Conservation (phyloP, 306 rosid genomes). For the Quercus suber region DNA sequence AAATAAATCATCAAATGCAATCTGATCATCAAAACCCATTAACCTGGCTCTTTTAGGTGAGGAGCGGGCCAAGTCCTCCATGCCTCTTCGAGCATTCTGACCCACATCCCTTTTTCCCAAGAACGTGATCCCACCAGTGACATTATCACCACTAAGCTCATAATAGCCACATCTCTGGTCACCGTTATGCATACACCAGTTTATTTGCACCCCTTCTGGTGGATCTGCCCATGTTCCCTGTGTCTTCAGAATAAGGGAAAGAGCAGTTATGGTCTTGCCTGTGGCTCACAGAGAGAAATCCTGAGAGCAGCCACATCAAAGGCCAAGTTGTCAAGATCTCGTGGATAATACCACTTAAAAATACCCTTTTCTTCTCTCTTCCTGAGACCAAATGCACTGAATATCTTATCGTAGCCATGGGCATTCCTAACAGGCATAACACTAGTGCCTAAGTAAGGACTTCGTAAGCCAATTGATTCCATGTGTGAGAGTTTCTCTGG, state of each 20-base stretch:
- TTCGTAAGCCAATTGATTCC: no score
- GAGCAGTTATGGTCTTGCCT: no score
- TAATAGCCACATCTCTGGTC: slow-evolving; percentile 79
- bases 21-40: slow-evolving; percentile 32
- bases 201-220: slow-evolving; percentile 60
- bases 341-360: no score
- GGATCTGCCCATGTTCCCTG: slow-evolving; percentile 73
- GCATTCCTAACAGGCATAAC: no score
- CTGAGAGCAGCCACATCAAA: no score
- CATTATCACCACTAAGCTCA: slow-evolving; percentile 55
- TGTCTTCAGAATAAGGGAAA: slow-evolving; percentile 83
- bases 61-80: slow-evolving; percentile 37
- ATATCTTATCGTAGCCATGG: no score
- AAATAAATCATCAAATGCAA: slow-evolving; percentile 30
- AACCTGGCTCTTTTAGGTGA: slow-evolving; percentile 63
- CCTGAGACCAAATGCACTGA: no score
- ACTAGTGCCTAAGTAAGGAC: no score
- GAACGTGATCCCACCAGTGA: slow-evolving; percentile 21
- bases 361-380: no score
- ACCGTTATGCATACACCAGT: slow-evolving; percentile 76
- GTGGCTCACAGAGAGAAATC: no score
- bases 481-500: no score
- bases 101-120: slow-evolving; percentile 43
- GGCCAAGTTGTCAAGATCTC: no score
- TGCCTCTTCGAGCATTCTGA: slow-evolving; percentile 33